Conservation (phyloP, 2,329 filamentous ascomycete species). For the Penicillium sp. region DNA sequence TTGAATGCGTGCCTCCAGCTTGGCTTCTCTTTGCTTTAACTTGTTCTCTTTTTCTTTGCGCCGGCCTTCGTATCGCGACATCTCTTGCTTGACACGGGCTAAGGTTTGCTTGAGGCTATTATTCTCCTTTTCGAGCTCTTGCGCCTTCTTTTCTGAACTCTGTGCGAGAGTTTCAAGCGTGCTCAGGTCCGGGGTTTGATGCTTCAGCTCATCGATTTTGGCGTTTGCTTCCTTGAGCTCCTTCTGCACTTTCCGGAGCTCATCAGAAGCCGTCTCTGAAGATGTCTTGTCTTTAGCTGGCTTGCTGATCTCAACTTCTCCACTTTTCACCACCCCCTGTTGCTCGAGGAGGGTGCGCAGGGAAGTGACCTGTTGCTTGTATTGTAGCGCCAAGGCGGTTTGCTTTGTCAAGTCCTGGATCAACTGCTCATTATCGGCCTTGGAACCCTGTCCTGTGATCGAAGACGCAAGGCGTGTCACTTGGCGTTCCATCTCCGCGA, state of each 20-base stretch:
- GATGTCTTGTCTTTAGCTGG: constrained; percentile 18
- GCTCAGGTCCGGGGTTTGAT: constrained; percentile 32
- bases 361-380: constrained; percentile 43
- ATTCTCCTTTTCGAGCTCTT: constrained; percentile 44
- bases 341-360: constrained; percentile 39
- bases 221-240: constrained; percentile 37
- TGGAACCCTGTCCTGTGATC: constrained; percentile 33
- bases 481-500: constrained; percentile 45
- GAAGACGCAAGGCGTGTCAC: constrained; percentile 44
- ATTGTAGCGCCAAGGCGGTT: constrained; percentile 45
- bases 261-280: constrained; percentile 20
- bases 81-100: constrained; percentile 22
- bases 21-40: constrained; percentile 41
- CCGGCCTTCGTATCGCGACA: constrained; percentile 43
- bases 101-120: constrained; percentile 23
- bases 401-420: constrained; percentile 45
- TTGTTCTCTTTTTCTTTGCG: constrained; percentile 45
- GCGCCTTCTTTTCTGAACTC: constrained; percentile 43
- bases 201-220: constrained; percentile 35
- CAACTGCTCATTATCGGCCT: constrained; percentile 40
- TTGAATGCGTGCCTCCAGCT: constrained; percentile 40
- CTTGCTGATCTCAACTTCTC: constrained; percentile 22
- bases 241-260: constrained; percentile 34
- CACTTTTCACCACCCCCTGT: constrained; percentile 38
- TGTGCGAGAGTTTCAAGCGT: constrained; percentile 36